A percentile compares a stretch with the other conserved stretches of the same genome.
phyloP scores from a whole-genome alignment of 768 basidiomycete genomes.

The Pleurotus ostreatus region DNA sequence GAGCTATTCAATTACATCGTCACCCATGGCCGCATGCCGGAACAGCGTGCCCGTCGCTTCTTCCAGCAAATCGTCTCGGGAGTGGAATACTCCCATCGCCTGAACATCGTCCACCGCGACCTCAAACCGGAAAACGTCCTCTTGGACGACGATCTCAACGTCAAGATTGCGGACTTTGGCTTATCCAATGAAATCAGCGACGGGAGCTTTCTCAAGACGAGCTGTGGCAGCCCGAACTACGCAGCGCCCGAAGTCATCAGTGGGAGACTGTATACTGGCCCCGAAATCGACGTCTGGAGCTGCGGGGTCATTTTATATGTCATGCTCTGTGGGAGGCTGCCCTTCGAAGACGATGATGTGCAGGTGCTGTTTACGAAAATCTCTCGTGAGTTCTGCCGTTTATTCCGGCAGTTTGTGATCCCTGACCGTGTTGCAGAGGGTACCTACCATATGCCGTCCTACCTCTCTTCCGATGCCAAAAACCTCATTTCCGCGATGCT shows the following conservation, averaged over 20 bases:
- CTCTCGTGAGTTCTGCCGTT: conserved; percentile 49
- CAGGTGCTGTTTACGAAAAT: conserved; percentile 93
- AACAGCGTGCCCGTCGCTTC: conserved; percentile 84
- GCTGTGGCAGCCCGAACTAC: conserved; percentile 97
- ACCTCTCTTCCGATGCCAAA: conserved; percentile 74
- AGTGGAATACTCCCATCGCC: conserved; percentile 93
- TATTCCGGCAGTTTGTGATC: conserved; percentile 5
- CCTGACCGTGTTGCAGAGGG: conserved; percentile 57
- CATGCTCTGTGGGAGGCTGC: conserved; percentile 91
- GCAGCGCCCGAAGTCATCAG: conserved; percentile 98
- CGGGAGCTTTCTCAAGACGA: conserved; percentile 94
- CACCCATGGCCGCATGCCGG: conserved; percentile 86
- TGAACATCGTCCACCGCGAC: conserved; percentile 98
- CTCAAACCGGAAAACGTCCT: conserved; percentile 96
- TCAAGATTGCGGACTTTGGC: conserved; percentile 99
- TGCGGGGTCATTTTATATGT: conserved; percentile 99
- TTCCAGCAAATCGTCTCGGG: conserved; percentile 99
- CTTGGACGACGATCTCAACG: conserved; percentile 77
- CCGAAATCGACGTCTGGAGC: conserved; percentile 99
- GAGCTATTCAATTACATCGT: conserved; percentile 99
- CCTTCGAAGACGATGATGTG: conserved; percentile 97
- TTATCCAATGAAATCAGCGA: conserved; percentile 94
- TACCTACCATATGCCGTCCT: conserved; percentile 78
- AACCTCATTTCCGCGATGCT: conserved; percentile 87
- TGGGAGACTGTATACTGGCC: conserved; percentile 92